These are phyloP conservation scores for Aspergillus sp. DNA, from an alignment of 2,329 filamentous ascomycete species.

Conservation along the genomic window DNA sequence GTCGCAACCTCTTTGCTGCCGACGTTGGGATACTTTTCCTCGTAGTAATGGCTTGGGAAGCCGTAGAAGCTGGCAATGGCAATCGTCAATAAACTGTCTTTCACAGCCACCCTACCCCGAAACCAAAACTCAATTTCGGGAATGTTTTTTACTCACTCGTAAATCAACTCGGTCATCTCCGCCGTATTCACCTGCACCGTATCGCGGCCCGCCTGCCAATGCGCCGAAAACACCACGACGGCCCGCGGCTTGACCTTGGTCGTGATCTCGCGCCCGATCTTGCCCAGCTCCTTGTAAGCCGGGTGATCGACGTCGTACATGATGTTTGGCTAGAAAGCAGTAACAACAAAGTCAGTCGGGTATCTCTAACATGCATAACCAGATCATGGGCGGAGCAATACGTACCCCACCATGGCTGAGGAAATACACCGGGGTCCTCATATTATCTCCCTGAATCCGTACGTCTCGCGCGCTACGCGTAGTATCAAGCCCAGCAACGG, in stretches of 20 bases:
- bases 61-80: constrained; percentile 63
- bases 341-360: background rate
- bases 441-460: constrained; percentile 18
- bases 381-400: constrained; percentile 5
- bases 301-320: constrained; percentile 72
- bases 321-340: constrained; percentile 56
- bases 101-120: too few species aligned
- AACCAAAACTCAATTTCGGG: too few species aligned
- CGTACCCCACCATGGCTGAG: constrained; percentile 54
- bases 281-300: constrained; percentile 66
- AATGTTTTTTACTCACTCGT: constrained; percentile 57
- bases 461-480: too few species aligned
- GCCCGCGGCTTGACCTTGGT: constrained; percentile 71
- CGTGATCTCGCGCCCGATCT: constrained; percentile 72
- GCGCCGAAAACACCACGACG: constrained; percentile 75
- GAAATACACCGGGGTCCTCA: constrained; percentile 58
- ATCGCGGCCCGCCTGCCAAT: constrained; percentile 67
- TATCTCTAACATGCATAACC: background rate
- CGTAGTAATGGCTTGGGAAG: constrained; percentile 71
- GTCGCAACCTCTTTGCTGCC: constrained; percentile 65
- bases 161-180: constrained; percentile 68
- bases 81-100: background rate
- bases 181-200: constrained; percentile 69
- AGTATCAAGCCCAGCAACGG: background rate
- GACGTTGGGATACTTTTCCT: constrained; percentile 67